Conservation (phyloP, 768 basidiomycete genomes). For the Phlegmacium glaucopus region DNA sequence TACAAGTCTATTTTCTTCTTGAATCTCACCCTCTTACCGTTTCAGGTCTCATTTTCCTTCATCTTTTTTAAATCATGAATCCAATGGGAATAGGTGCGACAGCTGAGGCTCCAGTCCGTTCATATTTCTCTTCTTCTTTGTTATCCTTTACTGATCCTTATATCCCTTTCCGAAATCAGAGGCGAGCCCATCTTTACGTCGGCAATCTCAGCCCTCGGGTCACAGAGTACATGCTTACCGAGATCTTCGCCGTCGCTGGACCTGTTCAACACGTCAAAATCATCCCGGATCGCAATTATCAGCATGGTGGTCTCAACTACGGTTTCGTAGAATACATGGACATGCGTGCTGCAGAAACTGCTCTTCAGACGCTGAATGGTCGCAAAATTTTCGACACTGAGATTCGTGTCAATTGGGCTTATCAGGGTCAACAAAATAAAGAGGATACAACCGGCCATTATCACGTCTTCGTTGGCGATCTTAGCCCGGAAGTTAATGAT, state of each 20-base stretch:
- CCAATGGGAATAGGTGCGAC: slow-evolving; percentile 65
- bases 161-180: slow-evolving; percentile 39
- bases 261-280: slow-evolving; percentile 99
- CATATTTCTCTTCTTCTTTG: slow-evolving; percentile 12
- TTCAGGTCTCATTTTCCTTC: slow-evolving; percentile 50
- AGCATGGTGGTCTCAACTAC: slow-evolving; percentile 98
- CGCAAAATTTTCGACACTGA: slow-evolving; percentile 99
- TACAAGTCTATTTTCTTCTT: slow-evolving; percentile 16
- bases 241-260: slow-evolving; percentile 95
- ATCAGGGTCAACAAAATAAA: slow-evolving; percentile 97
- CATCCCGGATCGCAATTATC: slow-evolving; percentile 98
- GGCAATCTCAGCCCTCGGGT: slow-evolving; percentile 97
- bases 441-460: slow-evolving; percentile 97
- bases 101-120: slow-evolving; percentile 76
- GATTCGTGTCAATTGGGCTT: slow-evolving; percentile 99
- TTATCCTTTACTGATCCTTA: slow-evolving; percentile 28
- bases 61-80: slow-evolving; percentile 68
- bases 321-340: slow-evolving; percentile 99
- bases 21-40: slow-evolving; percentile 15
- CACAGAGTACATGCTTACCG: slow-evolving; percentile 98
- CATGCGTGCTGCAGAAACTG: slow-evolving; percentile 98
- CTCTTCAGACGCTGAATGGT: slow-evolving; percentile 96
- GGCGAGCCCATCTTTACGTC: slow-evolving; percentile 97
- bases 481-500: slow-evolving; percentile 98
- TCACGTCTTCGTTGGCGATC: slow-evolving; percentile 99